A percentile compares a stretch with the other conserved stretches of the same genome.
Evolutionary conservation across 2,329 filamentous ascomycete species (phyloP).

Genomic region (Hypoxylon sp.): DNA sequence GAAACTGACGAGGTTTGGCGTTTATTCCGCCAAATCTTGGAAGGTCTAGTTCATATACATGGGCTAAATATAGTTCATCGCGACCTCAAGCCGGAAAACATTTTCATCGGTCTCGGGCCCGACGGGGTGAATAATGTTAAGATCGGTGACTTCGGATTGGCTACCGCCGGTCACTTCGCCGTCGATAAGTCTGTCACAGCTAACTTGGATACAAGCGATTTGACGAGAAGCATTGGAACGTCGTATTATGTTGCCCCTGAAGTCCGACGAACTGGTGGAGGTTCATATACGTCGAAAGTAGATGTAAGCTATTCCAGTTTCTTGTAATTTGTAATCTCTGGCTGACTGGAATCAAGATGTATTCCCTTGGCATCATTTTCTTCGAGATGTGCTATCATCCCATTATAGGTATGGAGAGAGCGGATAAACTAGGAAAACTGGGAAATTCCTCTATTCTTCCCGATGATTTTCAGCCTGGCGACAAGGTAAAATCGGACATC

Average conservation of each 20-base stretch:
- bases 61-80: constrained; percentile 92
- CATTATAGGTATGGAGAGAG: constrained; percentile 75
- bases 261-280: constrained; percentile 80
- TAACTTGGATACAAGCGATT: constrained; percentile 69
- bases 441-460: constrained; percentile 79
- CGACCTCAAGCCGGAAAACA: constrained; percentile 96
- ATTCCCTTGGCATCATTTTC: constrained; percentile 95
- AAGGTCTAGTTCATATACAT: constrained; percentile 92
- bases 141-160: constrained; percentile 96
- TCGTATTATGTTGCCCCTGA: constrained; percentile 95
- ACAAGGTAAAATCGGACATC: constrained; percentile 83
- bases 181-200: constrained; percentile 66
- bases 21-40: constrained; percentile 89
- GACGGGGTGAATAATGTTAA: constrained; percentile 91
- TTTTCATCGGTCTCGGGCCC: constrained; percentile 81
- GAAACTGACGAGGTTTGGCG: constrained; percentile 88
- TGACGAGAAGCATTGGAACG: constrained; percentile 82
- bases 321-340: neutral
- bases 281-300: constrained; percentile 91
- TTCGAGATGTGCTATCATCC: constrained; percentile 93
- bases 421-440: constrained; percentile 75
- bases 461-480: constrained; percentile 76
- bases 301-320: constrained; percentile 71
- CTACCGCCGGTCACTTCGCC: constrained; percentile 86
- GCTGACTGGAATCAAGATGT: constrained; percentile 75